phyloP scores from a whole-genome alignment of 1,139 yeast genomes.

The Blastobotrys indianensis region DNA sequence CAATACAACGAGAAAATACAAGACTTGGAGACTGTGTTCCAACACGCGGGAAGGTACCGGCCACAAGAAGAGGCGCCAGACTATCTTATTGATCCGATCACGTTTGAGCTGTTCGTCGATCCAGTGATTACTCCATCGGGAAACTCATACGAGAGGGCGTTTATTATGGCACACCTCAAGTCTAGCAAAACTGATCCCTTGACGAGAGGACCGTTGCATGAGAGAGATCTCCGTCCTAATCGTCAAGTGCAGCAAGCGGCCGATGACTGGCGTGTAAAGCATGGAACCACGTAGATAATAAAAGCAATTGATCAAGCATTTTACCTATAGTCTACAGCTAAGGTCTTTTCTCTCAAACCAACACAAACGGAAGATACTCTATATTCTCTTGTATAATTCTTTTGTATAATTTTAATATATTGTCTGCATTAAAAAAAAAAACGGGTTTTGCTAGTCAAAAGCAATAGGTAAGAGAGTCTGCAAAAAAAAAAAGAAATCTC shows the following conservation, averaged over 20 bases:
- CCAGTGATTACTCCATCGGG: conserved; percentile 51
- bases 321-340: too few relatives aligned
- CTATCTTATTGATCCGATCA: conserved; percentile 43
- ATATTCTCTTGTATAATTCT: too few relatives aligned
- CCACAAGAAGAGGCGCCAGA: conserved; percentile 38
- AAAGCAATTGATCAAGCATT: too few relatives aligned
- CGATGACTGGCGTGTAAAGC: conserved; percentile 21
- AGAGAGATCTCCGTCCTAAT: conserved; percentile 41
- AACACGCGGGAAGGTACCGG: conserved; percentile 22
- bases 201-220: conserved; percentile 37
- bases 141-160: conserved; percentile 42
- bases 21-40: conserved; percentile 29
- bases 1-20: conserved; percentile 28
- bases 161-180: conserved; percentile 38
- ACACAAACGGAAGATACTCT: too few relatives aligned
- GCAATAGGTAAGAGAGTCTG: too few relatives aligned
- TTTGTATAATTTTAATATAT: too few relatives aligned
- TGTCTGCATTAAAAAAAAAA: too few relatives aligned
- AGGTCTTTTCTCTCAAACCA: too few relatives aligned
- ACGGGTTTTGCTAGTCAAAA: too few relatives aligned
- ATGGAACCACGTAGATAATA: conserved; percentile 12
- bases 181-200: conserved; percentile 40
- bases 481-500: conserved; percentile 43
- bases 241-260: conserved; percentile 42
- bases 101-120: conserved; percentile 41